phyloP scores from a whole-genome alignment of 1,284 basidiomycete species.

The Irpex sp. region DNA sequence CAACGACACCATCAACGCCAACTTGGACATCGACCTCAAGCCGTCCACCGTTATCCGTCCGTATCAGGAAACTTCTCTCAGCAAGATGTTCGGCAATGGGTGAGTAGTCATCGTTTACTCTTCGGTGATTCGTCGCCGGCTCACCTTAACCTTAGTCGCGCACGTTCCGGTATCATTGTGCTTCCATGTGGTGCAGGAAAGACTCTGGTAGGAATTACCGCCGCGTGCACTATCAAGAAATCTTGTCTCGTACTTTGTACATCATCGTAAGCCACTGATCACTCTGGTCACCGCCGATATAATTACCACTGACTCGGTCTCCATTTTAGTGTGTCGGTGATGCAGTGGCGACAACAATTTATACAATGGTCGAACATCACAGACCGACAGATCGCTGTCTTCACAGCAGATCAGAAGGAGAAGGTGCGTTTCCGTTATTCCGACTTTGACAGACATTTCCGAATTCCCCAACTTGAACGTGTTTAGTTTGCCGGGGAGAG shows the following conservation, averaged over 20 bases:
- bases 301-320: not conserved
- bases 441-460: too few species aligned
- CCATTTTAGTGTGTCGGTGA: conserved; percentile 79
- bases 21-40: conserved; percentile 95
- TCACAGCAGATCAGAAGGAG: conserved; percentile 95
- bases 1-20: conserved; percentile 91
- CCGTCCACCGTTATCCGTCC: conserved; percentile 94
- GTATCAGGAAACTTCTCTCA: conserved; percentile 95
- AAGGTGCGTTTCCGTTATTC: conserved; percentile 50
- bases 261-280: conserved; percentile 69
- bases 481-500: conserved; percentile 86
- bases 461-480: conserved; percentile 3
- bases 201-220: conserved; percentile 98
- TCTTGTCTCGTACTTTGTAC: conserved; percentile 98
- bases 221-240: conserved; percentile 99
- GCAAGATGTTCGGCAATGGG: conserved; percentile 99
- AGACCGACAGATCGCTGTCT: conserved; percentile 92
- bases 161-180: conserved; percentile 97
- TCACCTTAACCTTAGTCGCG: conserved; percentile 57
- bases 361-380: conserved; percentile 97
- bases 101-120: conserved; percentile 30
- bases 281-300: conserved; percentile 7
- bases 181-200: conserved; percentile 98
- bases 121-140: conserved; percentile 5
- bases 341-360: conserved; percentile 98